Evolutionary conservation across 1,139 yeast genomes (phyloP).

Genomic region (Maudiozyma humilis): DNA sequence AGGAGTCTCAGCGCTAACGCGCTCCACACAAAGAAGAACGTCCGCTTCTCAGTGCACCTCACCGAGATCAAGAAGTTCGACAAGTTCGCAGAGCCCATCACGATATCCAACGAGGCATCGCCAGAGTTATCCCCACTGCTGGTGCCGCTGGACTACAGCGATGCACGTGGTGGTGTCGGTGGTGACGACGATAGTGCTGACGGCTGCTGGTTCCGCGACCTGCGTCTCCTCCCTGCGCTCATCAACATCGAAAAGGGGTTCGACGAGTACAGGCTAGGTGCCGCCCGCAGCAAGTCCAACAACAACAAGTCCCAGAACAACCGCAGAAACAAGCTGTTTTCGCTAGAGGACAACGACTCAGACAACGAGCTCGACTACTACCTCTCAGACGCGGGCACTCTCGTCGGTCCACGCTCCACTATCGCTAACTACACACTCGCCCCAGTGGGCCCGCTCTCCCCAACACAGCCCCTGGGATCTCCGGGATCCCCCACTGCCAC

Average conservation of each 20-base stretch:
- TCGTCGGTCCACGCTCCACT: background rate
- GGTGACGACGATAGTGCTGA: background rate
- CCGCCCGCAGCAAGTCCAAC: background rate
- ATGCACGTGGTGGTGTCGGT: too few relatives aligned
- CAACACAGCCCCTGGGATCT: too few relatives aligned
- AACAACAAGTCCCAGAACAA: too few relatives aligned
- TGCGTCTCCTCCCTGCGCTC: slow-evolving; percentile 7
- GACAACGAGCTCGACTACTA: slow-evolving; percentile 1
- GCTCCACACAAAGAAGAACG: slow-evolving; percentile 15
- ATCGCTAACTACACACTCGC: background rate
- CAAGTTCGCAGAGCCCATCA: slow-evolving; percentile 26
- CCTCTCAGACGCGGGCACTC: background rate
- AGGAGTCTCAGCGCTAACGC: background rate
- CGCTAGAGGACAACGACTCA: slow-evolving; percentile 5
- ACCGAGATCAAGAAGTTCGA: slow-evolving; percentile 28
- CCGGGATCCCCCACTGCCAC: too few relatives aligned
- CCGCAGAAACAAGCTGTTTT: background rate
- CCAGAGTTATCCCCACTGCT: slow-evolving; percentile 17
- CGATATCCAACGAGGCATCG: slow-evolving; percentile 26
- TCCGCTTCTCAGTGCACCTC: slow-evolving; percentile 26
- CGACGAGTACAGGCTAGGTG: background rate
- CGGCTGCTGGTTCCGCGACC: slow-evolving; percentile 13
- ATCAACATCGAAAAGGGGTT: slow-evolving; percentile 10
- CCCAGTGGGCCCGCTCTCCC: background rate
- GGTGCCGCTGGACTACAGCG: slow-evolving; percentile 2